Evolutionary conservation across 108 stramenopile genomes (phyloP).

Genomic region (Cylindrotheca fusiformis): DNA sequence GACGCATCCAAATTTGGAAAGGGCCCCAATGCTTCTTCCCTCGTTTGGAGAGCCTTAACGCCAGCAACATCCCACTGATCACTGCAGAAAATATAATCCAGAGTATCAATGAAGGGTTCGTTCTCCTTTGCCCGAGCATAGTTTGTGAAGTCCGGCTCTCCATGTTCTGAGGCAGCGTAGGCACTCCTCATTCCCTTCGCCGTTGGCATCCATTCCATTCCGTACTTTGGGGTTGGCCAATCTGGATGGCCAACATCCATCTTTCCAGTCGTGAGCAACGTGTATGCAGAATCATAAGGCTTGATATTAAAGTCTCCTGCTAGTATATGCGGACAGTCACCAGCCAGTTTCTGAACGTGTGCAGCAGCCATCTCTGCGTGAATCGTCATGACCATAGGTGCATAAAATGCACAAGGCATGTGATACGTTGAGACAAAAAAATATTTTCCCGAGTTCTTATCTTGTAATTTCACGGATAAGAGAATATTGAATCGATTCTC

Average conservation of each 20-base stretch:
- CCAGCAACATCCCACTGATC: slow-evolving; percentile 60
- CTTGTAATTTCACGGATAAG: slow-evolving; percentile 58
- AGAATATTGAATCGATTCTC: slow-evolving; percentile 72
- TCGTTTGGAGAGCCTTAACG: slow-evolving; percentile 39
- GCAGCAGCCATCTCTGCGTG: slow-evolving; percentile 70
- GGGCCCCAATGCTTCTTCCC: slow-evolving; percentile 55
- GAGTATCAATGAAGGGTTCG: slow-evolving; percentile 87
- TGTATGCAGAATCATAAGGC: slow-evolving; percentile 80
- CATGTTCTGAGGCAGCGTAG: slow-evolving; percentile 43
- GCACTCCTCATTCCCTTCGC: slow-evolving; percentile 61
- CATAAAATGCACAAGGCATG: slow-evolving; percentile 96
- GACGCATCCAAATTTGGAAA: slow-evolving; percentile 59
- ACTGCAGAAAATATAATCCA: slow-evolving; percentile 92
- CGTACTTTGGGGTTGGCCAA: slow-evolving; percentile 43
- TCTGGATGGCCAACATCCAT: slow-evolving; percentile 41
- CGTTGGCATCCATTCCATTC: slow-evolving; percentile 58
- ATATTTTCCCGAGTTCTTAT: slow-evolving; percentile 30
- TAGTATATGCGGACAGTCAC: slow-evolving; percentile 54
- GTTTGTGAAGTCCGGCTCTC: slow-evolving; percentile 93
- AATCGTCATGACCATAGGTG: slow-evolving; percentile 83
- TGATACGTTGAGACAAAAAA: slow-evolving; percentile 92
- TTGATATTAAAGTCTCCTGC: slow-evolving; percentile 93
- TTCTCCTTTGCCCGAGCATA: slow-evolving; percentile 67
- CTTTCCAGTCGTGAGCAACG: slow-evolving; percentile 82
- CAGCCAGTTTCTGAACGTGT: slow-evolving; percentile 23